Base-by-base conservation (phyloP, 2,329 filamentous ascomycete genomes). In the Alternaria brassicicola region DNA sequence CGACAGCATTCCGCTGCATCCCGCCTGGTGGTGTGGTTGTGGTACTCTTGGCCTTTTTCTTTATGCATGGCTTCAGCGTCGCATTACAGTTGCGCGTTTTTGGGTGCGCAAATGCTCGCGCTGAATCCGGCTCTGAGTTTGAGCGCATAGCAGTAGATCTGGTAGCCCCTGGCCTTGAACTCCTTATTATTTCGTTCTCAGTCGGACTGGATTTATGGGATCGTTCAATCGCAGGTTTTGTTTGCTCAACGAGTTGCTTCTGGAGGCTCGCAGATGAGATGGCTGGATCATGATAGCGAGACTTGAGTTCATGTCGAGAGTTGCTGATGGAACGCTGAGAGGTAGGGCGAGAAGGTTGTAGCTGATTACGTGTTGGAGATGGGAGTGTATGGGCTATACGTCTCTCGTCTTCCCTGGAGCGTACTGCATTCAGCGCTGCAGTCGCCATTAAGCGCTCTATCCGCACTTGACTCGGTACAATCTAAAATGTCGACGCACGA, bases 21-120 rank as follows among this genome's bases (percentile, higher is more conserved):
- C 46, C 66, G 15, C 46, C 51, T 1, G 64, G 61, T 9, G 69
- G 66, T 7, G 62, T 68, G 15, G 59, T 59, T 3, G 63, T 47
- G 3, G 62, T 57, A 36, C 68, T 74, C n/a, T 68, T 64, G 2
- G 70, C 64, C 31, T 68, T 66, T 21, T 57, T 59, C 46, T 70
- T 74, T 42, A 74, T 58, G 42, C 69, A 74, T 6, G 71, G 61
- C 56, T 72, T 74, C n/a, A 72, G 53, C 10, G 67, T 64, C 31
- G 50, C 36, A 5, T 57, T 42, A 5, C 41, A 21, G 17, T 17
- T 31, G 12, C 46, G 17, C 13, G 31, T 54, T 36, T 50, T 56
- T 8, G 54, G 28, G 13, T 60, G 31, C 10, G 21, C 45, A 8
- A 26, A 52, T 6, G 21, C 9, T 12, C 55, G 49, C 9, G 46